A percentile compares a stretch with the other conserved stretches of the same genome.
phyloP scores from a whole-genome alignment of 768 basidiomycete species.

The Macrocybe gigantea region DNA sequence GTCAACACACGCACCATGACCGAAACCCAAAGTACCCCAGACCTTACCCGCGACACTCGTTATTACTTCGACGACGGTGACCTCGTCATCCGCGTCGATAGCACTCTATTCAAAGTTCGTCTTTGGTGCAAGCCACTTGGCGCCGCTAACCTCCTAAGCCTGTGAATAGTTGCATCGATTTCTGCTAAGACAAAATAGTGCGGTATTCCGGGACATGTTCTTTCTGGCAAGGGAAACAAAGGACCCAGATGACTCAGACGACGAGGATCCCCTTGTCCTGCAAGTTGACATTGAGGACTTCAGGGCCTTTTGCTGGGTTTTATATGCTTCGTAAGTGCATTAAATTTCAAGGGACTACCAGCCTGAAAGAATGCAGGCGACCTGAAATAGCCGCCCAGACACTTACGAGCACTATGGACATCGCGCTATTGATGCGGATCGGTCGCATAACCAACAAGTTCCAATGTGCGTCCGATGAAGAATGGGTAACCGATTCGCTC shows the following conservation, averaged over 20 bases:
- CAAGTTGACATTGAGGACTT: not conserved
- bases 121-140: not conserved
- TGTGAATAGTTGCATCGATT: not conserved
- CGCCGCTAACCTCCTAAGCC: not conserved
- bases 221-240: not conserved
- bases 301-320: not conserved
- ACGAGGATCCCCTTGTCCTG: not conserved
- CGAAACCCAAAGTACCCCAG: no score
- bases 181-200: not conserved
- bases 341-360: not conserved
- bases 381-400: no score
- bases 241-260: not conserved
- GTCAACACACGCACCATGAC: no score
- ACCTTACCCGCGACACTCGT: no score
- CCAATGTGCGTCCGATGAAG: conserved; percentile 44
- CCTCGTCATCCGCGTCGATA: conserved; percentile 34
- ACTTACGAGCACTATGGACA: conserved; percentile 13
- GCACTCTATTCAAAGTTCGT: conserved; percentile 38
- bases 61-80: conserved; percentile 42
- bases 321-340: not conserved
- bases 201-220: not conserved
- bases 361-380: no score
- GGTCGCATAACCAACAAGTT: conserved; percentile 53
- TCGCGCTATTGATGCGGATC: conserved; percentile 37
- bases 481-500: conserved; percentile 40